Evolutionary conservation across 2,329 filamentous ascomycete species (phyloP), one percentile per base, ranked within the genome.

Genomic region (Hawksworthiomyces lignivorus): DNA sequence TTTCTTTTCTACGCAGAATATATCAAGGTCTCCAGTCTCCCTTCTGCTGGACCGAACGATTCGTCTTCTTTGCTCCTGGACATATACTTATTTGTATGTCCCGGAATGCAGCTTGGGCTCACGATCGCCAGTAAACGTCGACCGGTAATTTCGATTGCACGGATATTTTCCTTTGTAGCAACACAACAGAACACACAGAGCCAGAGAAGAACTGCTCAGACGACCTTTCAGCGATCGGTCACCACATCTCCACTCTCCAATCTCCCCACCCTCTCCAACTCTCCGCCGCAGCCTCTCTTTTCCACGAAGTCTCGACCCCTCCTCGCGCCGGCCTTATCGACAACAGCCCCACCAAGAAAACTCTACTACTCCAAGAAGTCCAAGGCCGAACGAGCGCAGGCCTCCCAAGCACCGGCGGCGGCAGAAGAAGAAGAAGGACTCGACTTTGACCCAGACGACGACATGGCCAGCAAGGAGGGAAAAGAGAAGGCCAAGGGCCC

Each of bases 401-500:
- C 15, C 17, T 20, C 27, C n/a, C 20, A 18, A 17, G 27, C 19
- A 19, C 20, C 40, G 27, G 19, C 5, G 14, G 33, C 33, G 18
- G 28, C 33, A 7, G 33, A 27, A 9, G 27, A 32, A 7, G 14
- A 32, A 11, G 32, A 24, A 39, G 26, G 7, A 14, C 7, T 26
- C 21, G 15, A 20, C 14, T 27, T 14, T 20, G 28, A 31, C 26
- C 10, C 19, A 26, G 33, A 28, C 40, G 35, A 24, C 44, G 38
- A 20, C 41, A 48, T 49, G 47, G 45, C 47, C 10, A 29, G 39
- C 30, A 47, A 50, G 26, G 46, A 52, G 18, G 44, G 33, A 18
- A 48, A 46, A 37, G 30, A 43, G 9, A 44, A 49, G 47, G 32
- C 43, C 43, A 52, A 53, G 43, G 39, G 48, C 7, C n/a, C n/a